Evolutionary conservation across 2,329 filamentous ascomycete genomes (phyloP).

Genomic region (Zelopaecilomyces penicillatus): DNA sequence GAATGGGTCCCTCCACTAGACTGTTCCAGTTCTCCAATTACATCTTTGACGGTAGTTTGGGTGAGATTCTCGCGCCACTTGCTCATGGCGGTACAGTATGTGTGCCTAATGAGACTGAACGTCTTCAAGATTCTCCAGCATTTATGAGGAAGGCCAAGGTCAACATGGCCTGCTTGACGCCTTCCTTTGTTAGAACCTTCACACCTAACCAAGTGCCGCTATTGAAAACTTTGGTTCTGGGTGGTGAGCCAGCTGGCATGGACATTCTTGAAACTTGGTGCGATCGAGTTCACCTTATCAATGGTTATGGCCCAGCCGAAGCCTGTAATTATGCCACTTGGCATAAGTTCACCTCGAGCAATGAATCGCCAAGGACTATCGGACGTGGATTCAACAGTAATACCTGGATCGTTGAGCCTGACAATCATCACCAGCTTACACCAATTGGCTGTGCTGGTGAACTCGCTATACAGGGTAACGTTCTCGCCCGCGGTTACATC

Average conservation of each 20-base stretch:
- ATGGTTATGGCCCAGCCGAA: constrained; percentile 36
- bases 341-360: background rate
- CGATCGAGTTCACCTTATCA: constrained; percentile 24
- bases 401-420: constrained; percentile 15
- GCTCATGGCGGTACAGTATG: constrained; percentile 5
- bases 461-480: constrained; percentile 31
- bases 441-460: constrained; percentile 21
- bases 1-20: background rate
- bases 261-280: constrained; percentile 3
- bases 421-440: constrained; percentile 12
- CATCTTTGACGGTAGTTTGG: constrained; percentile 7
- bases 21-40: constrained; percentile 8
- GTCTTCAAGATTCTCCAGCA: background rate
- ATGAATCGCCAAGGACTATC: constrained; percentile 2
- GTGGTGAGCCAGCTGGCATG: constrained; percentile 5
- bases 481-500: constrained; percentile 40
- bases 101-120: constrained; percentile 5
- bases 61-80: constrained; percentile 4
- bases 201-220: constrained; percentile 4
- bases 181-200: constrained; percentile 6
- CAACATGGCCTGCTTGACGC: constrained; percentile 5
- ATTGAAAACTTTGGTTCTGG: constrained; percentile 5
- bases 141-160: constrained; percentile 4
- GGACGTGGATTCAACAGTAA: constrained; percentile 6
- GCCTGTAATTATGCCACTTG: constrained; percentile 19